Conservation (phyloP, 2,329 filamentous ascomycete species). For the Paraconiothyrium brasiliense region DNA sequence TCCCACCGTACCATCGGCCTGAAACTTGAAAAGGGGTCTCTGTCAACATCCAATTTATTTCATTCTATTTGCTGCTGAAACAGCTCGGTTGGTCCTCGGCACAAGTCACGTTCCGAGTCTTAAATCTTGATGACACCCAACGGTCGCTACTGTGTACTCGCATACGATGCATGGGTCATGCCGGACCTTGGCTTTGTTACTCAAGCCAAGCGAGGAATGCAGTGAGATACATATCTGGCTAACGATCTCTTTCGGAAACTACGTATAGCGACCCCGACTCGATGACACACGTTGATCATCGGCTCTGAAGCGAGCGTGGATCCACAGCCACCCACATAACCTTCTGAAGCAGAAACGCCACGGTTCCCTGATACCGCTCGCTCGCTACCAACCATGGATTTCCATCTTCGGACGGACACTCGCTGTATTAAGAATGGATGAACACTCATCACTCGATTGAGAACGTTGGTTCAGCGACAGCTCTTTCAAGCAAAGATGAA, state of each 20-base stretch:
- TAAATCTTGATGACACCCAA: background rate
- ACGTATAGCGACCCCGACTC: background rate
- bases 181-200: background rate
- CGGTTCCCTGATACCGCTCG: background rate
- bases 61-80: background rate
- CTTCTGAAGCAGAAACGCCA: background rate
- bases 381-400: background rate
- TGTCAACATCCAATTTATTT: too few relatives aligned
- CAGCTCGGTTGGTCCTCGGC: background rate
- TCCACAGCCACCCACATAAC: background rate
- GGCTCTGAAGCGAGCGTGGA: slow-evolving; percentile 4
- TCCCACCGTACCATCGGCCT: background rate
- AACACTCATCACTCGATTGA: background rate
- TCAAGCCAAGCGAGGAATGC: slow-evolving; percentile 11
- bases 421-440: background rate
- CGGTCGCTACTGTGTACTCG: background rate
- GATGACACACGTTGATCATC: background rate
- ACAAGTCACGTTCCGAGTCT: background rate
- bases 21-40: background rate
- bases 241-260: background rate
- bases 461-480: background rate
- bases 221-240: slow-evolving; percentile 7
- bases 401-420: background rate
- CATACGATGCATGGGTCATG: background rate
- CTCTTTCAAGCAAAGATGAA: background rate